Percentiles rank a stretch among this genome's conserved stretches.
Conservation (phyloP, 2,329 filamentous ascomycete genomes). For the Xylaria sp. region DNA sequence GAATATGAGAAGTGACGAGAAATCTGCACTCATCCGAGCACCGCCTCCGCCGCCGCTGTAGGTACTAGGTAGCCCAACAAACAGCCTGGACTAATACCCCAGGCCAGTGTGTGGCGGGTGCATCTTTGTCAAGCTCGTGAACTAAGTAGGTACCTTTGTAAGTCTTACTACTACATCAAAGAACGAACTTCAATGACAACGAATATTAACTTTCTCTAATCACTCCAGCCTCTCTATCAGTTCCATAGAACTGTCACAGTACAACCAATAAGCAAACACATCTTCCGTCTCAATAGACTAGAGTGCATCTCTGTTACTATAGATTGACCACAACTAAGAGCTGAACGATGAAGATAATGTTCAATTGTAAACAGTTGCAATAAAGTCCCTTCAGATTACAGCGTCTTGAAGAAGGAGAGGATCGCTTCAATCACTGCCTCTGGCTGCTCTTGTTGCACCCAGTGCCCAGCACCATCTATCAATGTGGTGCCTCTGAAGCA, state of each 20-base stretch:
- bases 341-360: not conserved
- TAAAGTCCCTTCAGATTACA: slow-evolving; percentile 27
- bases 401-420: slow-evolving; percentile 41
- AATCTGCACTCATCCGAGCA: slow-evolving; percentile 12
- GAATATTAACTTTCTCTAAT: not conserved
- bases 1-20: slow-evolving; percentile 17
- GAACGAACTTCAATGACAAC: no score
- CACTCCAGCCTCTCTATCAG: not conserved
- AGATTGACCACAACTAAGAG: not conserved
- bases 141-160: no score
- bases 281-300: not conserved
- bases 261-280: not conserved
- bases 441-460: slow-evolving; percentile 74
- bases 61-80: not conserved
- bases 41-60: not conserved
- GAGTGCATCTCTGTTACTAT: not conserved
- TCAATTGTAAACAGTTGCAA: not conserved
- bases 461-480: slow-evolving; percentile 72
- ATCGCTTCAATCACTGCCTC: slow-evolving; percentile 56
- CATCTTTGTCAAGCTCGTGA: not conserved
- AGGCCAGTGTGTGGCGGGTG: not conserved
- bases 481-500: slow-evolving; percentile 64
- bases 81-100: not conserved
- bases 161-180: no score
- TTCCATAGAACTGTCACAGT: not conserved